Evolutionary conservation across 1,284 basidiomycete species (phyloP), one percentile per base, ranked within the genome.

Genomic region (Agaricales sp.): DNA sequence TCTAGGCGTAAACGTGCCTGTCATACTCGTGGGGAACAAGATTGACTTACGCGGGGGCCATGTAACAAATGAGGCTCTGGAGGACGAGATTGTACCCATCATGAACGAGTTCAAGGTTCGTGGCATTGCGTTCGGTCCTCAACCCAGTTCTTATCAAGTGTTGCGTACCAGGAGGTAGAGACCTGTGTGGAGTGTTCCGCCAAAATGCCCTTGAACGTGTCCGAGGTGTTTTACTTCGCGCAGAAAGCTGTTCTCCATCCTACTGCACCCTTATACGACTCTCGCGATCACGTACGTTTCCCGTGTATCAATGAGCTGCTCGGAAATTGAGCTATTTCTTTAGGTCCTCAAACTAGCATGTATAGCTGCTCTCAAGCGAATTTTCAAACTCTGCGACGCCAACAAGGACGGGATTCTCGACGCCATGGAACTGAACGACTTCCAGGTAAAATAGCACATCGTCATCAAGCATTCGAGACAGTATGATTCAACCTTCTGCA

Each of bases 201-300:
- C 0, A 84, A 87, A 59, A 71, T 87, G 46, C 85, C 89, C 19
- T 66, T 94, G 53, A 99, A 99, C 67, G 87, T 99, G 46, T 94
- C 92, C 24, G 95, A 97, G 65, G 92, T 97, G n/a, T 96, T 99
- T 70, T 98, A 96, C 67, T 98, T 97, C 65, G 95, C 96, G 0
- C 95, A 97, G 67, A 98, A 97, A 63, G 96, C 96, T 3, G 96
- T 99, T 21, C 73, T 98, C 14, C 92, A 98, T 64, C 95, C 96
- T 1, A 96, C 94, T 3, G 95, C 96, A 4, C 95, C 95, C 2
- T 70, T 99, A 20, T 99, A 99, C 65, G 95, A 99, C 66, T 96
- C 93, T 4, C 74, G 93, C 61, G 90, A 96, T 60, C 95, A 98
- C 67, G 89, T 91, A 61, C 48, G 72, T 21, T 54, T 52, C 45